Conservation (phyloP, 2,329 filamentous ascomycete genomes). For the Cladosporium sp. region DNA sequence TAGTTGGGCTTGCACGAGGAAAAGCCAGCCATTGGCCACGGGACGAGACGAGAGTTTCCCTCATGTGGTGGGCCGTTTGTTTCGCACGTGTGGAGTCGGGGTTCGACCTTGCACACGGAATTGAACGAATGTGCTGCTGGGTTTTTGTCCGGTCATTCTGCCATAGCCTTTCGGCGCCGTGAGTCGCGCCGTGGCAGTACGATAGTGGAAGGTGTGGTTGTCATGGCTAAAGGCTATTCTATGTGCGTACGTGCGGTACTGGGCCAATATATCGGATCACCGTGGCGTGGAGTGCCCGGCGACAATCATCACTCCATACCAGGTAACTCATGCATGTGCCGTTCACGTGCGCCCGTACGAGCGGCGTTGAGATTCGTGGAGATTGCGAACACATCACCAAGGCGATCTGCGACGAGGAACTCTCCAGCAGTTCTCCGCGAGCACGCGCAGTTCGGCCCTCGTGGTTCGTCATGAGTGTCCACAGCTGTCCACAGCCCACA, state of each 20-base stretch:
- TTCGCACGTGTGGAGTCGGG: conserved; percentile 14
- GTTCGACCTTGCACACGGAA: neutral
- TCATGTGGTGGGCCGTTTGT: conserved; percentile 6
- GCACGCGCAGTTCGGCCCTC: neutral
- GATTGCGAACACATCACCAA: neutral
- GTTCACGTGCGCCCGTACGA: conserved; percentile 3
- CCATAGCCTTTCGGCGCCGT: neutral
- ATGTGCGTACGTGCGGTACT: neutral
- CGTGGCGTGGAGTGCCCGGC: conserved; percentile 6
- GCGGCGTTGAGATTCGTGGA: conserved; percentile 7
- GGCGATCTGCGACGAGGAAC: conserved; percentile 10
- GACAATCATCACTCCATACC: neutral
- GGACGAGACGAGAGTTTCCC: neutral
- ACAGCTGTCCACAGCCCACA: neutral
- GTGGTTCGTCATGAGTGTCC: neutral
- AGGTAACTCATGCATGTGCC: neutral
- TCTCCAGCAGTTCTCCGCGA: conserved; percentile 2
- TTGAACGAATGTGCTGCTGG: neutral
- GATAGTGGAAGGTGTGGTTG: neutral
- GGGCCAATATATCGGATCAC: conserved; percentile 8
- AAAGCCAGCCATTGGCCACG: conserved; percentile 8
- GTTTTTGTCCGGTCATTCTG: neutral
- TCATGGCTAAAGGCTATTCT: neutral
- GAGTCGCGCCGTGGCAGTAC: neutral
- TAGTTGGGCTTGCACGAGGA: neutral